Percentiles rank a stretch among this genome's conserved stretches.
phyloP scores from a whole-genome alignment of 78 protist genomes.

The Parvularia atlantis region DNA sequence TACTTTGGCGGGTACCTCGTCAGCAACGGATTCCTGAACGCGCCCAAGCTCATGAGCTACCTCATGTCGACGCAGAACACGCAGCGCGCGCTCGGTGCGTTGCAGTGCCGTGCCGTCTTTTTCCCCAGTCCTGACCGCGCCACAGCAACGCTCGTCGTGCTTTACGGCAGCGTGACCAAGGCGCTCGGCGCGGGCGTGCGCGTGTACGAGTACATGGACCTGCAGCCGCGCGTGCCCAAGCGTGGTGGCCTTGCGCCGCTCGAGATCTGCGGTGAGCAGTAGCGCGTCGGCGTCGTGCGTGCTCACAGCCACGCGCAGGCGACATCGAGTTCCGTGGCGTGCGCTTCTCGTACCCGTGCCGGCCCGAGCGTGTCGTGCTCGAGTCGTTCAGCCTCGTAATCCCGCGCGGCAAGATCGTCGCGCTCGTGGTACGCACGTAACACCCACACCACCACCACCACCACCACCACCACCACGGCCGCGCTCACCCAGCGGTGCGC shows the following conservation, averaged over 20 bases:
- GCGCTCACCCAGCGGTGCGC: too few species aligned
- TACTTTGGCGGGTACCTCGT: constrained; percentile 1
- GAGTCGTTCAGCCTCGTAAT: constrained; percentile 19
- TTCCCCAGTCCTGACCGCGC: too few species aligned
- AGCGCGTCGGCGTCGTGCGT: too few species aligned
- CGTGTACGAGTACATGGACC: constrained; percentile 9
- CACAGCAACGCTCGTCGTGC: too few species aligned
- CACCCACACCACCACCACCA: too few species aligned
- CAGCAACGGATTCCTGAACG: neutral
- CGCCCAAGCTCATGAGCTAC: constrained; percentile 3
- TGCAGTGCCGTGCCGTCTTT: too few species aligned
- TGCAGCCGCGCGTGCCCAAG: neutral
- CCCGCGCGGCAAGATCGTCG: constrained; percentile 46
- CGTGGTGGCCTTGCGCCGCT: neutral
- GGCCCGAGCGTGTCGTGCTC: constrained; percentile 32
- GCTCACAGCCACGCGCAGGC: constrained; percentile 7
- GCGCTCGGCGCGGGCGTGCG: constrained; percentile 4
- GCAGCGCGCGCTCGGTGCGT: neutral
- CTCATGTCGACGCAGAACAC: neutral
- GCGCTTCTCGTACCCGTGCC: constrained; percentile 62
- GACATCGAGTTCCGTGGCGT: constrained; percentile 48
- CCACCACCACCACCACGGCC: too few species aligned
- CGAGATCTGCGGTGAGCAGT: too few species aligned
- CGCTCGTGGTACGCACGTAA: too few species aligned
- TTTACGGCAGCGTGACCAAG: neutral